Evolutionary conservation across 768 basidiomycete genomes (phyloP), one percentile per base, ranked within the genome.

Genomic region (Pleurotus citrinopileatus): DNA sequence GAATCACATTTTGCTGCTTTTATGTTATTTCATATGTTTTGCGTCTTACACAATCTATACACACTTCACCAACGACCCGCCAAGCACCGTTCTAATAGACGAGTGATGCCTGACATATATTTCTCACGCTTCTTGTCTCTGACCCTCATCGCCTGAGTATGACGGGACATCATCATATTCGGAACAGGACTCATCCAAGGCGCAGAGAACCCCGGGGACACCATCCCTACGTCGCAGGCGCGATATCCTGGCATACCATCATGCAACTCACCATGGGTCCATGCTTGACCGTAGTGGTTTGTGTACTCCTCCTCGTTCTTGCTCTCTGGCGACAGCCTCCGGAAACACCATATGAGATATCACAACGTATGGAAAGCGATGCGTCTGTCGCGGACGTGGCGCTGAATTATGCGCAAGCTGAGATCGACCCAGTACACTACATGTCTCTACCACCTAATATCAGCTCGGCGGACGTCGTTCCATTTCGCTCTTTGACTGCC

Each of bases 401-500:
- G 5, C 25, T 17, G 8, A 13, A 2, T 9, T 12, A 27, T 12
- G 22, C 23, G 20, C 26, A 19, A 2, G 15, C 8, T 17, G 25
- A 47, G 7, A 5, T 13, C 45, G 20, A 23, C 27, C n/a, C 22
- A n/a, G n/a, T n/a, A 13, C 15, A 13, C 15, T n/a, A n/a, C n/a
- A n/a, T 26, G n/a, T 15, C 26, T 40, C 38, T 40, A 15, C 45
- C 27, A 13, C 29, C 48, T n/a, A n/a, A 28, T 29, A 9, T 37
- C 15, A n/a, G 34, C 48, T 28, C 28, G 19, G 4, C 48, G 3
- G 5, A 25, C 34, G 48, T 51, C 7, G 37, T 51, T 19, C 48
- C 48, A 19, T 23, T 40, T 8, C 61, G 68, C 37, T 76, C 76
- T 13, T 60, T 83, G 52, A 78, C 78, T 12, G 78, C 70, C 10